Base-by-base conservation (phyloP, 495 filamentous ascomycete species). In the Lasiosphaeris hirsuta region DNA sequence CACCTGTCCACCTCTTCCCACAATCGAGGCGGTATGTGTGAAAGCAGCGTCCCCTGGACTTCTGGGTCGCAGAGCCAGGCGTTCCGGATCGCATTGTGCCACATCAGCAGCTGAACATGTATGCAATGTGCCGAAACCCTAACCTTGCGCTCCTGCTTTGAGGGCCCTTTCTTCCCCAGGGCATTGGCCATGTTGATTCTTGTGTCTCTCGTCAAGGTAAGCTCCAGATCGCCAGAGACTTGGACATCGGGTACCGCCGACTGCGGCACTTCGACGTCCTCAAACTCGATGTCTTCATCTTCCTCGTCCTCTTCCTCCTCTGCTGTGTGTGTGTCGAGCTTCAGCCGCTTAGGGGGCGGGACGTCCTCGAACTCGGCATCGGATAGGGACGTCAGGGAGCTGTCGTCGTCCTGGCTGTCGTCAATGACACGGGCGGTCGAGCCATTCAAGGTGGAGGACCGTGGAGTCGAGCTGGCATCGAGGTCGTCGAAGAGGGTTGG, bases 81-180 rank as follows among this genome's bases (percentile, higher is more conserved):
- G 70, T 97, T 98, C 19, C 94, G 86, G 15, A 96, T 66, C 0
- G 87, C 80, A 69, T 97, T 97, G 63, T 97, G 92, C 72, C 85
- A 94, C 43, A 98, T 81, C 44, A 98, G 72, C 56, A 86, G 82
- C 66, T 93, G 89, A 4, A 98, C 93, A 72, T 98, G 94, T 64
- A 94, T 79, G 61, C 88, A 87, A 67, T 98, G 94, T 7, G 90
- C 90, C 38, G 83, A 73, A 7, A 86, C 77, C 36, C 94, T 79
- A 40, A 93, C 90, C 57, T 81, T 80, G 57, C 90, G 83, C 64
- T 97, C 88, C 8, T 87, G 84, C 70, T 94, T 95, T 15, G 86
- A 88, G 0, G 90, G 89, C 0, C 90, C 93, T 69, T 91, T 93
- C 72, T 92, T 96, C 34, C 88, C 84, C 14, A 84, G 65, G 6